A percentile compares a stretch with the other conserved stretches of the same genome.
phyloP scores from a whole-genome alignment of 805 yeast species.

The Sugiyamaella boreocaroliniensis region DNA sequence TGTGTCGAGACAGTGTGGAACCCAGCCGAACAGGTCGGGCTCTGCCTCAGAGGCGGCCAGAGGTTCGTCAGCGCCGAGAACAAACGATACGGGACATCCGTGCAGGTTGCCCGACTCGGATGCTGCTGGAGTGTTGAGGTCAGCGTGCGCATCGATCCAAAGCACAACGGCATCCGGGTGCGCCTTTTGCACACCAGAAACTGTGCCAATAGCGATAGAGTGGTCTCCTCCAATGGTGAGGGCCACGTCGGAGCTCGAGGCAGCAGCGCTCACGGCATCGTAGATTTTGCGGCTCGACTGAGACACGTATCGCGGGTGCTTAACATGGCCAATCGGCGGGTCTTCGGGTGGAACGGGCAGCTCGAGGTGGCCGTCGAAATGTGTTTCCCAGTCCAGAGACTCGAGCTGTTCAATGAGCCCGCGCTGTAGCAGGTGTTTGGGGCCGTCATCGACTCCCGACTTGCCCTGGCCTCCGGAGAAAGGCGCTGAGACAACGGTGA shows the following conservation, averaged over 20 bases:
- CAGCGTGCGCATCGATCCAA: conserved; percentile 99
- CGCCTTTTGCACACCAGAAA: conserved; percentile 69
- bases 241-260: conserved; percentile 50
- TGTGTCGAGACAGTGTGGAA: conserved; percentile 58
- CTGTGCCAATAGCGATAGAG: conserved; percentile 90
- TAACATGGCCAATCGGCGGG: conserved; percentile 52
- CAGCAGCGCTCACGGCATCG: conserved; percentile 49
- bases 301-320: conserved; percentile 73
- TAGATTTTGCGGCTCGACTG: conserved; percentile 60
- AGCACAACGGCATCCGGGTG: conserved; percentile 83
- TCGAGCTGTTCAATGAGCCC: conserved; percentile 62
- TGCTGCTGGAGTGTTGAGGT: conserved; percentile 79
- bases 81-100: conserved; percentile 92
- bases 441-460: conserved; percentile 90
- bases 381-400: conserved; percentile 66
- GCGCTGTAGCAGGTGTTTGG: conserved; percentile 65
- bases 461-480: conserved; percentile 95
- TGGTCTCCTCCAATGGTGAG: conserved; percentile 95
- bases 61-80: conserved; percentile 57
- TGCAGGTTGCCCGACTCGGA: conserved; percentile 88
- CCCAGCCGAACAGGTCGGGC: conserved; percentile 74
- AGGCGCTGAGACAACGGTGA: conserved; percentile 77
- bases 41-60: conserved; percentile 35
- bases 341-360: conserved; percentile 35
- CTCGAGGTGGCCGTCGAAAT: conserved; percentile 30